Conservation (phyloP, 2,329 filamentous ascomycete genomes). For the Akanthomyces lecanii region DNA sequence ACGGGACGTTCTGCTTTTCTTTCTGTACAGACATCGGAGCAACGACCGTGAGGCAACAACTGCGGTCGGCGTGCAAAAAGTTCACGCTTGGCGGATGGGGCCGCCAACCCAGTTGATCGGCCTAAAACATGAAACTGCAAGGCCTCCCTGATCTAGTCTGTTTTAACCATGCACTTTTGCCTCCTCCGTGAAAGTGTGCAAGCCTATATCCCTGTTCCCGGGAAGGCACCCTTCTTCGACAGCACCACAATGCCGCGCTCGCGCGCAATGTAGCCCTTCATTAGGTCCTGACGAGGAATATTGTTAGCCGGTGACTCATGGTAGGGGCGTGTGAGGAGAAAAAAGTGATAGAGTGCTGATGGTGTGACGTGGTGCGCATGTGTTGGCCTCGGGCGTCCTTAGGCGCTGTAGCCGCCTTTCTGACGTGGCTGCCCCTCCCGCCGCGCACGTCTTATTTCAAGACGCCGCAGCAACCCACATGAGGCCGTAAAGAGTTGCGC, state of each 20-base stretch:
- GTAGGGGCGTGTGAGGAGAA: not conserved
- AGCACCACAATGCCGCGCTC: constrained; percentile 87
- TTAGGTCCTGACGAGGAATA: constrained; percentile 61
- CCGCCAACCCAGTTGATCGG: not conserved
- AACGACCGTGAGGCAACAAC: not conserved
- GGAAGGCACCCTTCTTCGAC: constrained; percentile 90
- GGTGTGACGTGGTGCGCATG: constrained; percentile 19
- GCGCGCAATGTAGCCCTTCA: constrained; percentile 97
- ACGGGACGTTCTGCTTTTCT: too few relatives aligned
- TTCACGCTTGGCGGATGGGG: not conserved
- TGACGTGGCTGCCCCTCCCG: constrained; percentile 8
- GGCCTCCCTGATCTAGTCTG: not conserved
- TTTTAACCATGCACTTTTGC: not conserved
- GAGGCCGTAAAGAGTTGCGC: not conserved
- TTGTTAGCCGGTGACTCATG: constrained; percentile 32
- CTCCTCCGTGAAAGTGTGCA: not conserved
- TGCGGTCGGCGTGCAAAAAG: not conserved
- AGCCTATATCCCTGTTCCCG: constrained; percentile 69
- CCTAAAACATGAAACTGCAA: not conserved
- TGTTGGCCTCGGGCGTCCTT: constrained; percentile 14
- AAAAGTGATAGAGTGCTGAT: constrained; percentile 16
- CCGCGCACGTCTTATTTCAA: not conserved
- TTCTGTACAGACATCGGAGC: too few relatives aligned
- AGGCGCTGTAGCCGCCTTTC: constrained; percentile 10
- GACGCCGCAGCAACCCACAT: not conserved